A percentile compares a stretch with the other conserved stretches of the same genome.
phyloP scores from a whole-genome alignment of 352 stramenopile genomes.

The Pythium brassicae region DNA sequence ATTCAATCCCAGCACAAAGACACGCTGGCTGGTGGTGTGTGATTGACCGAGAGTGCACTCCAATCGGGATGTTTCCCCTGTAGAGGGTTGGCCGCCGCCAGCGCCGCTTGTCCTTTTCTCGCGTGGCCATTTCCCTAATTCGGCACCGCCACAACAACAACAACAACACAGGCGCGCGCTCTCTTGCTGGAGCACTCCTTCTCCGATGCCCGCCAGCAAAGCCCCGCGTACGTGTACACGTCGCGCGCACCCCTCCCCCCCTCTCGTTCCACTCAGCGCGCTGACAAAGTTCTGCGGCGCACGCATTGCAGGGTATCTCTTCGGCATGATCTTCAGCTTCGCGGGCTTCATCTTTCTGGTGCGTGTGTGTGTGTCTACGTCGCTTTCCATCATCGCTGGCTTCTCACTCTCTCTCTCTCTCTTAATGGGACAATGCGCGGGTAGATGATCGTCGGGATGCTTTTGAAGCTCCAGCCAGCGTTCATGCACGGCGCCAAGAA shows the following conservation, averaged over 20 bases:
- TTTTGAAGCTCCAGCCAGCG: conserved; percentile 72
- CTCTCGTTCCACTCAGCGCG: too few species aligned
- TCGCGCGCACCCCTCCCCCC: neutral
- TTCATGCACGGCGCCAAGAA: conserved; percentile 73
- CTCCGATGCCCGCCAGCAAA: conserved; percentile 3
- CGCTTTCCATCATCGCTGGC: neutral
- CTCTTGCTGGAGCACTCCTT: neutral
- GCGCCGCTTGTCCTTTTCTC: neutral
- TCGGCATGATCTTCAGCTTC: conserved; percentile 77
- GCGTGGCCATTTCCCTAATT: neutral
- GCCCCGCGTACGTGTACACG: conserved; percentile 1
- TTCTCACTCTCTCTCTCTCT: neutral
- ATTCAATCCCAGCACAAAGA: conserved; percentile 3
- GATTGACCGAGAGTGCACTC: too few species aligned
- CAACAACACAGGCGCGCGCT: neutral
- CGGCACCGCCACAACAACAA: neutral
- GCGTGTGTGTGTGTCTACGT: neutral
- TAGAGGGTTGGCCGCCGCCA: neutral
- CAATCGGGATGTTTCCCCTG: too few species aligned
- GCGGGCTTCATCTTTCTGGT: conserved; percentile 78
- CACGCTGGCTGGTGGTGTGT: conserved; percentile 1
- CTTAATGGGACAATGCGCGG: conserved; percentile 11
- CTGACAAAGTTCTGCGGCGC: too few species aligned
- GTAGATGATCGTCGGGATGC: conserved; percentile 58
- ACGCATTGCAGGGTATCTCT: conserved; percentile 72